Base-by-base conservation (phyloP, 2,329 filamentous ascomycete species). In the Botrytis aclada region DNA sequence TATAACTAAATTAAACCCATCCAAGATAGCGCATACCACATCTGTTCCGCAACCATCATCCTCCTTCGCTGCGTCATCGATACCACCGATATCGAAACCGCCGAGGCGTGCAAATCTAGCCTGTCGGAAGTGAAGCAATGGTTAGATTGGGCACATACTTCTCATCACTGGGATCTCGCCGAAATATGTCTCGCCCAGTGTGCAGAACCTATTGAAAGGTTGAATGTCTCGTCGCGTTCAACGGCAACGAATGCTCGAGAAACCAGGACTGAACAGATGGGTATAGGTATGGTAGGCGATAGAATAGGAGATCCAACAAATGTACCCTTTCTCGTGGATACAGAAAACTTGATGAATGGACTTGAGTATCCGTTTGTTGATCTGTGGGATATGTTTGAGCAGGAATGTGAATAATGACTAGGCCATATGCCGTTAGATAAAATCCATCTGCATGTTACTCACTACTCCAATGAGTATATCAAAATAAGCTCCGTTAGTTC, bases 151-250 rank as follows among this genome's bases (percentile, higher is more conserved):
- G 74, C 75, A 6, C 74, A 80, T 78, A 43, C 81, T 77, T 0
- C 76, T 74, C 2, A 80, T 64, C 61, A 75, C 37, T 78, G 77
- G 77, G 77, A 78, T 62, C 29, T 79, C 12, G 76, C 74, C 2
- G 74, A 77, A 43, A 74, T 77, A 41, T 79, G 76, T 60, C 67
- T 78, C 12, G 62, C 74, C 4, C 75, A 85, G 43, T 88, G 86
- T 9, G 43, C 63, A 65, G 63, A 65, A 18, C 43, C 43, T 18
- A 51, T 65, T n/a, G 63, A 65, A 47, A 37, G 43, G 16, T 65
- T 65, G 20, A 51, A 47, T 29, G 29, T 32, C 12, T 65, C 63
- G 1, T 65, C 43, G 6, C 43, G 22, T 9, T 14, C 29, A 34
- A 6, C 29, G 5, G 29, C 29, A 18, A n/a, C 22, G 12, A 12